Evolutionary conservation across 306 rosid species (phyloP).

Genomic region (Castanospermum australe): DNA sequence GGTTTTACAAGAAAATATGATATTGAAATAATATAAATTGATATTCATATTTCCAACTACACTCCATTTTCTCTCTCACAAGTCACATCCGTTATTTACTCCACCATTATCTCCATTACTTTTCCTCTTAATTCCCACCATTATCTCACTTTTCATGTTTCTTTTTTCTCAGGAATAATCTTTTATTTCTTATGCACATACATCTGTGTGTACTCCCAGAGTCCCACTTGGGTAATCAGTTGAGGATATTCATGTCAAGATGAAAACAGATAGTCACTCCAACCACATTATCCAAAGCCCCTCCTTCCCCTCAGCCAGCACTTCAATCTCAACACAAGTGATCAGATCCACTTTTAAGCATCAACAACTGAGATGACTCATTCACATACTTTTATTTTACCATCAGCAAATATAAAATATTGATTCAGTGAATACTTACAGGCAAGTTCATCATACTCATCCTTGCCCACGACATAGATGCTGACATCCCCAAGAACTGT

Average conservation of each 20-base stretch:
- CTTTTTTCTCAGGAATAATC: background rate
- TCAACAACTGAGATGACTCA: background rate
- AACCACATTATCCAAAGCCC: background rate
- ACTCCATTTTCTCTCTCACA: background rate
- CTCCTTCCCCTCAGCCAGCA: background rate
- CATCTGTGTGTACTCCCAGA: background rate
- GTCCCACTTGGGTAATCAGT: background rate
- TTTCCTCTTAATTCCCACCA: background rate
- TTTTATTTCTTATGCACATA: background rate
- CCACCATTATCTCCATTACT: background rate
- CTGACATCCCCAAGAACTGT: conserved; percentile 80
- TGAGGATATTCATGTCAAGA: background rate
- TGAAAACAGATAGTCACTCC: background rate
- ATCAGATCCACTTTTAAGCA: background rate
- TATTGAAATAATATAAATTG: too few relatives aligned
- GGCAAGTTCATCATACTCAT: conserved; percentile 86
- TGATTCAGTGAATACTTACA: conserved; percentile 45
- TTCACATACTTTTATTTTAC: background rate
- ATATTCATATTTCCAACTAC: background rate
- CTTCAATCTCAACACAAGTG: background rate
- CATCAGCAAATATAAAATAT: background rate
- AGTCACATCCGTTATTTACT: background rate
- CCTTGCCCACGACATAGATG: conserved; percentile 72
- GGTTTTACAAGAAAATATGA: background rate
- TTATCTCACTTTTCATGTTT: background rate